A percentile compares a stretch with the other conserved stretches of the same genome.
Evolutionary conservation across 176 grass and related monocot genomes (phyloP).

Genomic region (Oryza brachyantha): DNA sequence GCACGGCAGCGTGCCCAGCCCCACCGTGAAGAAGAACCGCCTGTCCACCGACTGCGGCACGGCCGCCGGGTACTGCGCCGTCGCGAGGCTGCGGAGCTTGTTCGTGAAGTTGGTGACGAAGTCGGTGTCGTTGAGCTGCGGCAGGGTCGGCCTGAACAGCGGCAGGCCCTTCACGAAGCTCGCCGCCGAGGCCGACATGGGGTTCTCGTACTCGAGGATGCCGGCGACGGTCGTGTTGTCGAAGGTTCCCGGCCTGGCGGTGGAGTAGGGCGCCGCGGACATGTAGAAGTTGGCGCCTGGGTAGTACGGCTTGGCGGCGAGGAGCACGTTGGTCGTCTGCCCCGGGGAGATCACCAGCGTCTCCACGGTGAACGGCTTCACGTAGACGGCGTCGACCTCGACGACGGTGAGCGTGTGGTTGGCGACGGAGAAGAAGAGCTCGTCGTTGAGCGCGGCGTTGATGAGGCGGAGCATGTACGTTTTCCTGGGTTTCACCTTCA

Average conservation of each 20-base stretch:
- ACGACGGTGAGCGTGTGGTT: conserved; percentile 64
- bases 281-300: conserved; percentile 46
- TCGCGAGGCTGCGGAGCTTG: conserved; percentile 50
- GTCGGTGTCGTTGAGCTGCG: conserved; percentile 38
- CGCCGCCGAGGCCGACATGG: not conserved
- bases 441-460: conserved; percentile 68
- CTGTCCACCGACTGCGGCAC: conserved; percentile 46
- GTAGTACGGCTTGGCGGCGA: conserved; percentile 44
- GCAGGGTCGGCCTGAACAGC: conserved; percentile 37
- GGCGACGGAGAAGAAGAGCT: conserved; percentile 78
- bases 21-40: conserved; percentile 61
- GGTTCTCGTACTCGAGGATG: conserved; percentile 50
- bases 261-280: conserved; percentile 38
- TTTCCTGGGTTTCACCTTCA: conserved; percentile 53
- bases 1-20: conserved; percentile 56
- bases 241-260: conserved; percentile 21
- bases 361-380: conserved; percentile 54
- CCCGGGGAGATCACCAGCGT: conserved; percentile 55
- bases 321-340: conserved; percentile 71
- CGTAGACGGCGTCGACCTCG: conserved; percentile 68
- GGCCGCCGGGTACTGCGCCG: conserved; percentile 39
- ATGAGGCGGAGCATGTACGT: conserved; percentile 68
- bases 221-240: conserved; percentile 55
- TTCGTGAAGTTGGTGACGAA: conserved; percentile 51
- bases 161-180: conserved; percentile 48